A percentile compares a stretch with the other conserved stretches of the same genome.
Conservation (phyloP, 768 basidiomycete species). For the Coprinopsis sp. region DNA sequence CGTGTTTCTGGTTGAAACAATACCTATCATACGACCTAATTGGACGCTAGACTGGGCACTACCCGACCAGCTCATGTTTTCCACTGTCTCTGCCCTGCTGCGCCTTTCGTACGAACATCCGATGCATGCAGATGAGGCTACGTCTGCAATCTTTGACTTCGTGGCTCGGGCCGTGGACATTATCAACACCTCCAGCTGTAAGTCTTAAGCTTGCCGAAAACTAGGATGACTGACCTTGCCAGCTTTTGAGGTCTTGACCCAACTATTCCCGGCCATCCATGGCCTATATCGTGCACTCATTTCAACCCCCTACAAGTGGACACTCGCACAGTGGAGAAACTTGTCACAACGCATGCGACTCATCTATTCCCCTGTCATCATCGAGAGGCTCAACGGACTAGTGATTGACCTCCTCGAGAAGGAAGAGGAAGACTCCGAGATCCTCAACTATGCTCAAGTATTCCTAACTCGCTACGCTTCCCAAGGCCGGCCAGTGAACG, state of each 20-base stretch:
- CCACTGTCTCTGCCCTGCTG: slow-evolving; percentile 73
- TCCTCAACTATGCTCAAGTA: slow-evolving; percentile 56
- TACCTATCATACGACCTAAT: slow-evolving; percentile 3
- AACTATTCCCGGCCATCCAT: slow-evolving; percentile 76
- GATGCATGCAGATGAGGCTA: slow-evolving; percentile 44
- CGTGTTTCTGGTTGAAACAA: slow-evolving; percentile 9
- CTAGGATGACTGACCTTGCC: not conserved
- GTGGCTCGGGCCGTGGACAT: slow-evolving; percentile 51
- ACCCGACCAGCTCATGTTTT: slow-evolving; percentile 79
- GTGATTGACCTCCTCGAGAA: slow-evolving; percentile 59
- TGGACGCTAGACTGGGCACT: slow-evolving; percentile 71
- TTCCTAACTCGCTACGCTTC: slow-evolving; percentile 73
- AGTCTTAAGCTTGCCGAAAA: slow-evolving; percentile 23
- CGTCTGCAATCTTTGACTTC: slow-evolving; percentile 59
- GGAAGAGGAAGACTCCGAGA: slow-evolving; percentile 45
- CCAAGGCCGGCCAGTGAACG: slow-evolving; percentile 73
- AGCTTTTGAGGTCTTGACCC: slow-evolving; percentile 73
- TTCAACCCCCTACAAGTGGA: slow-evolving; percentile 75
- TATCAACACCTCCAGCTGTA: slow-evolving; percentile 52
- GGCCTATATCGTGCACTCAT: slow-evolving; percentile 84
- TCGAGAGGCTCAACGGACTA: slow-evolving; percentile 71
- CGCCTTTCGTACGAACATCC: slow-evolving; percentile 53
- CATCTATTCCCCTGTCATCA: slow-evolving; percentile 60
- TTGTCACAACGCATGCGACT: slow-evolving; percentile 49
- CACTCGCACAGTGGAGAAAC: slow-evolving; percentile 55